Evolutionary conservation across 2,329 filamentous ascomycete genomes (phyloP).

Genomic region (Aspergillus viridinutans): DNA sequence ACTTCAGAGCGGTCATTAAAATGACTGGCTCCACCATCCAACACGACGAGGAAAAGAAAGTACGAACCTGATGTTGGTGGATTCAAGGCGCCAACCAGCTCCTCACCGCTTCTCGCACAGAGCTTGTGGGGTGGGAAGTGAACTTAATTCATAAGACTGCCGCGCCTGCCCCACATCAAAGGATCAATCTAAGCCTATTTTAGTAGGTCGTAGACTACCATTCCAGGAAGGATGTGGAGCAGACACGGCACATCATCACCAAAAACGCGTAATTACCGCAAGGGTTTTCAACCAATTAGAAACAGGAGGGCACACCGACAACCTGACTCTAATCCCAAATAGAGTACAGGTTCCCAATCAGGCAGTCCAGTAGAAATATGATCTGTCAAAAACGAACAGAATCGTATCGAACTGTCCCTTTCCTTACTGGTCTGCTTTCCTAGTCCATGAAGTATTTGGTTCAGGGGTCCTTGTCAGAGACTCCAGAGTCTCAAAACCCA

Average conservation of each 20-base stretch:
- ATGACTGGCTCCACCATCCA: neutral
- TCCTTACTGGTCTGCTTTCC: neutral
- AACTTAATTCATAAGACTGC: constrained; percentile 2
- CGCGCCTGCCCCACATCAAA: constrained; percentile 4
- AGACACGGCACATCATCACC: constrained; percentile 22
- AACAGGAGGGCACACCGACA: neutral
- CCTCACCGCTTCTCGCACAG: constrained; percentile 18
- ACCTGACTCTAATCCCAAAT: constrained; percentile 12
- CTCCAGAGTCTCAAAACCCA: neutral
- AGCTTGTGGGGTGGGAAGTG: neutral
- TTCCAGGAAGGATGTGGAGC: constrained; percentile 9
- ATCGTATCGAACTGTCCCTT: neutral
- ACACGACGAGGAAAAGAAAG: neutral
- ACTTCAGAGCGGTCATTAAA: neutral
- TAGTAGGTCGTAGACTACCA: constrained; percentile 15
- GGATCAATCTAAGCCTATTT: constrained; percentile 16
- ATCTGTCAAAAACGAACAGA: constrained; percentile 2
- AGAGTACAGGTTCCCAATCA: constrained; percentile 14
- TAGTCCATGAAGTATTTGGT: neutral
- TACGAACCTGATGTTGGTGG: neutral
- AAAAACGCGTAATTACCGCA: constrained; percentile 19
- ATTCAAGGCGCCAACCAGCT: constrained; percentile 2
- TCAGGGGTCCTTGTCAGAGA: neutral
- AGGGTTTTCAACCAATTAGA: constrained; percentile 9
- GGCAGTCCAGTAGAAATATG: constrained; percentile 10